phyloP scores from a whole-genome alignment of 1,284 basidiomycete species.

The Leccinum solheimii region DNA sequence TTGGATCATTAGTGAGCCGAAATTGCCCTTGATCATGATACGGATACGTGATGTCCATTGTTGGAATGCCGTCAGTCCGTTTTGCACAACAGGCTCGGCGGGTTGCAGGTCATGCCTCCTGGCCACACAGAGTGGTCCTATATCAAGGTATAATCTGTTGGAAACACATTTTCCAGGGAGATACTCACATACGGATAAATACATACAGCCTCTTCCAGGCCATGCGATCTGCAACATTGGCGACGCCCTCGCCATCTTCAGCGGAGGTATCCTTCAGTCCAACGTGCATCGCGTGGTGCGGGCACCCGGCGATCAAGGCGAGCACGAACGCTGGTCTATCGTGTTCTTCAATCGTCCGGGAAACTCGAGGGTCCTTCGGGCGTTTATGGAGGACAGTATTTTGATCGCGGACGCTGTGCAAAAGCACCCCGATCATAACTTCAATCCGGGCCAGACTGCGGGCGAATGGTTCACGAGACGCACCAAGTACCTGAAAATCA shows the following conservation, averaged over 20 bases:
- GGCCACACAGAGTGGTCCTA: neutral
- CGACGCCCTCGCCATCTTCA: neutral
- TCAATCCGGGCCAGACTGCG: neutral
- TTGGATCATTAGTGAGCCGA: neutral
- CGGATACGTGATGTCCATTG: neutral
- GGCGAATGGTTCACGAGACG: neutral
- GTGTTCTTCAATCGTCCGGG: neutral
- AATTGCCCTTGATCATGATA: neutral
- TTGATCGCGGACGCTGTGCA: neutral
- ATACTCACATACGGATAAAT: neutral
- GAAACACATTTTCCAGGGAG: neutral
- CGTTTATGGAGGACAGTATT: slow-evolving; percentile 5
- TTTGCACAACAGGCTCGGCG: neutral
- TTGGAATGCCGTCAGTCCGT: neutral
- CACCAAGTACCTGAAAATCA: neutral
- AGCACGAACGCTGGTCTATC: neutral
- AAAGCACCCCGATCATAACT: neutral
- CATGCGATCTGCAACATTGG: neutral
- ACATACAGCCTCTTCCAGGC: neutral
- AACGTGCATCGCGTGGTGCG: neutral
- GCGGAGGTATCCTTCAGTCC: neutral
- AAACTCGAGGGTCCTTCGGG: neutral
- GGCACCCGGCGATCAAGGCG: neutral
- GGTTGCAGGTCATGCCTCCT: neutral
- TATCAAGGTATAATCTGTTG: neutral